Evolutionary conservation across 176 grass and related monocot genomes (phyloP), one percentile per base, ranked within the genome.

Genomic region (Ampelocalamus luodianensis): DNA sequence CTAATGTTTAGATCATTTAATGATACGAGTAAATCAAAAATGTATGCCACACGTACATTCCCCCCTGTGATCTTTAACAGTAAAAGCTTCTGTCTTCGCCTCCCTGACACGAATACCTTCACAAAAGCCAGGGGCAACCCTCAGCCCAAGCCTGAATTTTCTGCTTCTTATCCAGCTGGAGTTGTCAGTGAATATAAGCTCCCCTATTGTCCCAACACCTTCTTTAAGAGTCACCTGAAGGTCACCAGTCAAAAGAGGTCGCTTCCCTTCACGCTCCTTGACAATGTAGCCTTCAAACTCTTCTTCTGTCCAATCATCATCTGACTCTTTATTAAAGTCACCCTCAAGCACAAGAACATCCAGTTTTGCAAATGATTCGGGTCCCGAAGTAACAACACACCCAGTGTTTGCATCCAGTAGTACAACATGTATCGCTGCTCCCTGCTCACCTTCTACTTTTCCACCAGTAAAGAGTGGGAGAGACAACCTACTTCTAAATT

Each of bases 141-240:
- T 97, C 56, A 97, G 79, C 65, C 92, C 94, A 71, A 97, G 92
- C 85, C 92, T 92, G 59, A 97, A 97, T 87, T 97, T 97, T 18
- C 94, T 93, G 77, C 94, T 97, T 86, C 94, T 88, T 87, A 97
- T 97, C 94, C 94, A 97, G 87, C 94, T 97, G 26, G 94, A 97
- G 72, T 97, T 97, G 72, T 97, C 94, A 20, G 94, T 97, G 74
- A 97, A 97, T 65, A 90, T 94, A 83, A 97, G 89, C 83, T 97
- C 94, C 65, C 94, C 94, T 81, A 97, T 85, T 39, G 92, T 97
- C 65, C 94, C 94, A 80, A 97, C 92, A 83, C 94, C 94, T 89
- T 97, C 94, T 91, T 97, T 97, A 79, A 97, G 92, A 80, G 82
- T 93, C 43, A 94, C 91, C 83, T 90, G 90, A 10, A 97, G 89